Conservation (phyloP, 2,329 filamentous ascomycete species). For the Pseudogymnoascus sp. region DNA sequence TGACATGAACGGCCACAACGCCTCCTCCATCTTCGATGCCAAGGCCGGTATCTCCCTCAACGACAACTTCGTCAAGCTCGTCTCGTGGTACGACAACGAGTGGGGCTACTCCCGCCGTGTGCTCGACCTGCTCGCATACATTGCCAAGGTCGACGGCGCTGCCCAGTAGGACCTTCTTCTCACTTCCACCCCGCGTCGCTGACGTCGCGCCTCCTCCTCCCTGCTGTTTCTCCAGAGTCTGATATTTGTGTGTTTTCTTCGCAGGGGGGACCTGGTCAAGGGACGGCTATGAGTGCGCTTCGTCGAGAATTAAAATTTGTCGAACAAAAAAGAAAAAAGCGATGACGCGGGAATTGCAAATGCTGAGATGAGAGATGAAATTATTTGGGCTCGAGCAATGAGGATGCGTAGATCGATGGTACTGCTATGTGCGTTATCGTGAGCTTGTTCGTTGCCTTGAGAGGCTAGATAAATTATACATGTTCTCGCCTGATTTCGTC, state of each 20-base stretch:
- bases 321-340: background rate
- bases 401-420: slow-evolving; percentile 7
- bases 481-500: background rate
- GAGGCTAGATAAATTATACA: slow-evolving; percentile 8
- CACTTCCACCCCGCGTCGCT: slow-evolving; percentile 6
- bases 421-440: slow-evolving; percentile 7
- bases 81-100: slow-evolving; percentile 99
- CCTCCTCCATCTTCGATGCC: slow-evolving; percentile 98
- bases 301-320: background rate
- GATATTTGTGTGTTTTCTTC: slow-evolving; percentile 9
- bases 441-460: slow-evolving; percentile 3
- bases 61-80: slow-evolving; percentile 97
- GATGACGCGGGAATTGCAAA: background rate
- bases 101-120: slow-evolving; percentile 98
- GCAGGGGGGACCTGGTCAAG: slow-evolving; percentile 6
- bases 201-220: slow-evolving; percentile 1
- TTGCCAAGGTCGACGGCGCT: slow-evolving; percentile 62
- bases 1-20: slow-evolving; percentile 84
- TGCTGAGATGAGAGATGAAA: background rate
- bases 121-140: slow-evolving; percentile 70
- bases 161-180: slow-evolving; percentile 25
- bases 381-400: slow-evolving; percentile 4
- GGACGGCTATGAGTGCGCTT: background rate
- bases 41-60: slow-evolving; percentile 99
- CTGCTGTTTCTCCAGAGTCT: slow-evolving; percentile 7